Percentiles rank a stretch among this genome's conserved stretches.
These are phyloP conservation scores for Fusarium nisikadoi DNA, from an alignment of 2,329 filamentous ascomycete species.

Conservation along the genomic window DNA sequence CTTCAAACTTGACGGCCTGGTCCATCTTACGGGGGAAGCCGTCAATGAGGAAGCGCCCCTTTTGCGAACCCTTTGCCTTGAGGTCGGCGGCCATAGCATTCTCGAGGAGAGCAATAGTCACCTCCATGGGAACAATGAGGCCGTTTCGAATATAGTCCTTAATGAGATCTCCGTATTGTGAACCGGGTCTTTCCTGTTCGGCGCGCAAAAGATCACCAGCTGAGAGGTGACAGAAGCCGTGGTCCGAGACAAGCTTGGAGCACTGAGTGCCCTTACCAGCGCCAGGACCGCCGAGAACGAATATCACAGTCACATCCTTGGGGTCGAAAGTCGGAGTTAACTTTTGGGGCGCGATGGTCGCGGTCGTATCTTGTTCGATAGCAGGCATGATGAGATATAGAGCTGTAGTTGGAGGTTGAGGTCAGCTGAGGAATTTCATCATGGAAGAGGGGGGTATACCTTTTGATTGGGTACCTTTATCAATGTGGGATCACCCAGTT, in stretches of 20 bases:
- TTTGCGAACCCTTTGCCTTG: conserved; percentile 57
- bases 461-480: conserved; percentile 8
- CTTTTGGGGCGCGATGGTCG: conserved; percentile 58
- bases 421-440: conserved; percentile 17
- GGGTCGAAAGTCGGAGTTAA: conserved; percentile 76
- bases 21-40: conserved; percentile 98
- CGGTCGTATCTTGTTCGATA: conserved; percentile 28
- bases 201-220: conserved; percentile 93
- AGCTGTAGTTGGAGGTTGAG: not conserved
- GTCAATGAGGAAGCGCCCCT: conserved; percentile 79
- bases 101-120: conserved; percentile 91
- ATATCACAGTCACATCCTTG: conserved; percentile 87
- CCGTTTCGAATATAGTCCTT: conserved; percentile 93
- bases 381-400: conserved; percentile 26
- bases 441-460: conserved; percentile 17
- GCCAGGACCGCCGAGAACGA: conserved; percentile 94
- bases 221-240: conserved; percentile 91
- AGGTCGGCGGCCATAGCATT: conserved; percentile 87
- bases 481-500: conserved; percentile 10
- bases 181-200: conserved; percentile 88
- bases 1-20: conserved; percentile 94
- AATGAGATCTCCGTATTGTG: conserved; percentile 93
- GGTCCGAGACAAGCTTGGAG: conserved; percentile 84
- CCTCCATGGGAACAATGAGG: conserved; percentile 98
- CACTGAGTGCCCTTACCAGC: conserved; percentile 98